Percentiles rank a stretch among this genome's conserved stretches.
Conservation (phyloP, 306 rosid genomes). For the Geum urbanum region DNA sequence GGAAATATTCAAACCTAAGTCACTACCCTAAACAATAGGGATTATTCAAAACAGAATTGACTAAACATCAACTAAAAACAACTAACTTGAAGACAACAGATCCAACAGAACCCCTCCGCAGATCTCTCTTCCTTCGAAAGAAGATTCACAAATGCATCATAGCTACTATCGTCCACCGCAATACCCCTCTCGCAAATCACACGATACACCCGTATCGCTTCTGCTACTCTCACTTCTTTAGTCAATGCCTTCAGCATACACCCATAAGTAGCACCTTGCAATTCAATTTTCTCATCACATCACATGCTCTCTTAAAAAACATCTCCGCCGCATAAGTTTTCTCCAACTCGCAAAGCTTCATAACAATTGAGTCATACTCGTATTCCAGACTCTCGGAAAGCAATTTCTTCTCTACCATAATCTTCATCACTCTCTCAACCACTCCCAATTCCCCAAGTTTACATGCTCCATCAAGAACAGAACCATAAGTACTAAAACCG, state of each 20-base stretch:
- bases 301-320: slow-evolving; percentile 28
- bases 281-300: slow-evolving; percentile 23
- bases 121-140: slow-evolving; percentile 27
- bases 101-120: slow-evolving; percentile 15
- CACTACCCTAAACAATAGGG: no score
- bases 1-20: no score
- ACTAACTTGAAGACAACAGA: no score
- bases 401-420: slow-evolving; percentile 31
- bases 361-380: slow-evolving; percentile 29
- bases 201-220: slow-evolving; percentile 27
- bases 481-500: no score
- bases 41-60: no score
- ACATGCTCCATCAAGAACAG: slow-evolving; percentile 48
- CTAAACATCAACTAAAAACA: no score
- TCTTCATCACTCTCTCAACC: slow-evolving; percentile 16
- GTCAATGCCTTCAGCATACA: slow-evolving; percentile 30
- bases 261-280: slow-evolving; percentile 32
- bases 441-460: slow-evolving; percentile 34
- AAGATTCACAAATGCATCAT: slow-evolving; percentile 27
- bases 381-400: slow-evolving; percentile 5
- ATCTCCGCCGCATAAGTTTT: slow-evolving; percentile 37
- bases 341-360: slow-evolving; percentile 34
- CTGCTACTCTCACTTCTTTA: slow-evolving; percentile 24
- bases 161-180: slow-evolving; percentile 22
- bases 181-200: slow-evolving; percentile 29